Evolutionary conservation across 164 flowering plant genomes (phyloP).

Genomic region (Cinnamomum chago): DNA sequence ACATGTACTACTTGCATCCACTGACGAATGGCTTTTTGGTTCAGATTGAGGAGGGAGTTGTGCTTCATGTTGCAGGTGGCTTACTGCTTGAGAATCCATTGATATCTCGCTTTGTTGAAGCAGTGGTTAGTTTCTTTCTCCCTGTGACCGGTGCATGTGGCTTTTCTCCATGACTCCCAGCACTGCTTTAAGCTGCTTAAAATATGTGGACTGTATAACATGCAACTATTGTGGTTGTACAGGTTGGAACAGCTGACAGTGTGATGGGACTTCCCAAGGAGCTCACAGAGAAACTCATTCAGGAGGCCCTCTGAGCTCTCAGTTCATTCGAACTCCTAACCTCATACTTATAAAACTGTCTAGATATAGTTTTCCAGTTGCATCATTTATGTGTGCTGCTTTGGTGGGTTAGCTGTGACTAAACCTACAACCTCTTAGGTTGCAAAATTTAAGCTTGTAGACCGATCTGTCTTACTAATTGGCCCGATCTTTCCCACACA

Average conservation of each 20-base stretch:
- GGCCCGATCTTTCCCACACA: too few species aligned
- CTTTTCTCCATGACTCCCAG: too few species aligned
- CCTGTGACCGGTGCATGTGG: not conserved
- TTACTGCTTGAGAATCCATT: constrained; percentile 81
- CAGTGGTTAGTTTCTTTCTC: constrained; percentile 56
- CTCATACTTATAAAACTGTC: not conserved
- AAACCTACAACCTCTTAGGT: not conserved
- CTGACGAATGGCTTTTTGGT: not conserved
- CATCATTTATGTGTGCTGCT: not conserved
- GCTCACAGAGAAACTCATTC: constrained; percentile 58
- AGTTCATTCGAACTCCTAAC: not conserved
- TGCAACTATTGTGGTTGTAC: constrained; percentile 11
- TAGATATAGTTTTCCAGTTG: not conserved
- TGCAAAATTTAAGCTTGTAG: not conserved
- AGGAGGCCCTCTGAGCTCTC: constrained; percentile 43
- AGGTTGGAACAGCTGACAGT: constrained; percentile 87
- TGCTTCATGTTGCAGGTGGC: constrained; percentile 83
- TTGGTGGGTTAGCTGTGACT: not conserved
- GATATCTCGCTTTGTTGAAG: constrained; percentile 59
- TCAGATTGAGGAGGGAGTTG: constrained; percentile 71
- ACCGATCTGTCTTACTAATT: too few species aligned
- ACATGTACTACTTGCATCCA: not conserved
- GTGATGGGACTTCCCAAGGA: constrained; percentile 95
- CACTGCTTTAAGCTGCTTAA: not conserved
- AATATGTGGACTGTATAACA: not conserved